Base-by-base conservation (phyloP, 495 filamentous ascomycete species). In the Daldinia grandis region DNA sequence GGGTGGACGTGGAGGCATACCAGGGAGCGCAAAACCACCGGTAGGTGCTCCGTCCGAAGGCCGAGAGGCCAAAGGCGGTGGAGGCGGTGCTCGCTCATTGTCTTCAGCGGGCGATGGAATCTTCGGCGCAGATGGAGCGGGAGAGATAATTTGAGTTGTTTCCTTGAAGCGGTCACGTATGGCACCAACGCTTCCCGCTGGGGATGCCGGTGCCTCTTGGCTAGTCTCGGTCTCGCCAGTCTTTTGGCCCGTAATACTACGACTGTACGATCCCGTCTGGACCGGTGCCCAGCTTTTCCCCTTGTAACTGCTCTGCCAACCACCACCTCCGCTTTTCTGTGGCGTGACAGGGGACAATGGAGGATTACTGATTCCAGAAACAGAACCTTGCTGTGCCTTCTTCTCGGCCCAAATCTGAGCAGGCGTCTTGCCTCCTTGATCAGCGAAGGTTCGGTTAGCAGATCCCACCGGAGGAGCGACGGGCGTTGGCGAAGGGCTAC, bases 371-470 rank as follows among this genome's bases (percentile, higher is more conserved):
- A 82, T 82, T 5, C 72, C 71, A 50, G 82, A 81, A 33, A 77
- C 68, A 27, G 89, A 91, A 19, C 90, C 85, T 74, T 97, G 91
- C 58, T 88, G 87, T 25, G 91, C 93, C 82, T 98, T 99, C 79
- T 92, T 96, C 80, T 99, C 95, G 0, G 94, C 94, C 95, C 95
- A 99, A 17, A 97, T 78, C 76, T 99, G 95, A 24, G 96, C 94
- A 17, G 95, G 95, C 5, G 95, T 98, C 81, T 98, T 99, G 51
- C 94, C 95, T 63, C 92, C 95, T 79, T 96, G 84, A 64, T 98
- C 93, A 3, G 95, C 95, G 84, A 97, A 99, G 24, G 93, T 97
- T 71, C 91, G 87, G 78, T 93, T 96, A 38, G 94, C 94, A 63
- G 87, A 85, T 25, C 94, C 94, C 50, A 96, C 83, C 33, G 88